A percentile compares a stretch with the other conserved stretches of the same genome.
These are phyloP conservation scores for Zarea fungicola DNA, from an alignment of 2,329 filamentous ascomycete species.

Conservation along the genomic window DNA sequence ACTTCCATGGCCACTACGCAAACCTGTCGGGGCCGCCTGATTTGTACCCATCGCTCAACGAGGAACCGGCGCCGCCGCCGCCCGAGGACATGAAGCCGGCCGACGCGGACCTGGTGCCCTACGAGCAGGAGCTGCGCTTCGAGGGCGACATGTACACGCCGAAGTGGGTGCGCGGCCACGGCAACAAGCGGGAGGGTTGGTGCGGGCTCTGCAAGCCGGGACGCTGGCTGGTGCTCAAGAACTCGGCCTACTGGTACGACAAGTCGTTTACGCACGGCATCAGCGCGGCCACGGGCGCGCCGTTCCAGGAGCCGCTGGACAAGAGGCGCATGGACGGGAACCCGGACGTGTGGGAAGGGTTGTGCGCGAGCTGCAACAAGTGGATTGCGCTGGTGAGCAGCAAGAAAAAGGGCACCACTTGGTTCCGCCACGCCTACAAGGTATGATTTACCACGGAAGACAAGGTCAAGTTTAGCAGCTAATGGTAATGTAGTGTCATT, in stretches of 20 bases:
- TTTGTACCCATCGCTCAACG: constrained; percentile 67
- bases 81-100: constrained; percentile 76
- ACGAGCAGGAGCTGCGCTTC: constrained; percentile 74
- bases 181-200: constrained; percentile 85
- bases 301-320: constrained; percentile 72
- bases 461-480: background rate
- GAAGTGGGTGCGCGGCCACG: constrained; percentile 76
- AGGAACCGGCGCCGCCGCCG: constrained; percentile 68
- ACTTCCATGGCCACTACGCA: constrained; percentile 63
- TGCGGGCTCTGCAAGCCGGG: constrained; percentile 84
- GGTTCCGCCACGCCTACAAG: constrained; percentile 88
- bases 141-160: constrained; percentile 80
- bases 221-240: constrained; percentile 82
- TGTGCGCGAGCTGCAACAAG: constrained; percentile 72
- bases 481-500: constrained; percentile 53
- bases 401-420: constrained; percentile 89
- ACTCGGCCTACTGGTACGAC: constrained; percentile 90
- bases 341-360: constrained; percentile 74
- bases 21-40: constrained; percentile 72
- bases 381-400: constrained; percentile 79
- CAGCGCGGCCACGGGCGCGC: constrained; percentile 71
- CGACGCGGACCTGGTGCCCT: constrained; percentile 69
- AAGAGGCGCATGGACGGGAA: constrained; percentile 74
- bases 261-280: constrained; percentile 87
- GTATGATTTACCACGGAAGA: constrained; percentile 37